Base-by-base conservation (phyloP, 75 land plant genomes). In the Pinus tabuliformis region DNA sequence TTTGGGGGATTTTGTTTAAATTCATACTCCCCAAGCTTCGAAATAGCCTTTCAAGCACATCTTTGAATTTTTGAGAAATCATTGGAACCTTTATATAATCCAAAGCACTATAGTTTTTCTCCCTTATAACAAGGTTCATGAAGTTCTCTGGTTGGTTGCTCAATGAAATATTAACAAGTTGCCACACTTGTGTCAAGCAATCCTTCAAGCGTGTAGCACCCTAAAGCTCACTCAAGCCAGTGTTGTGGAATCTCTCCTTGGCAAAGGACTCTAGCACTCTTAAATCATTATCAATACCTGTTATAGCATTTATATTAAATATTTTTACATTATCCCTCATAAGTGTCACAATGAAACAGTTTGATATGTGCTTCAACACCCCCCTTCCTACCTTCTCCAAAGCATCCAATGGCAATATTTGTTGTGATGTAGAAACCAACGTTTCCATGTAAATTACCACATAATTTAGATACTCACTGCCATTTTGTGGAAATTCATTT, bases 61-160 rank as follows among this genome's bases (percentile, higher is more conserved):
- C 99, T 76, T 75, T 95, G 58, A 92, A 88, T 75, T 97, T 97
- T 83, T 97, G 98, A 8, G 93, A 84, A 4, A 92, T 85, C 11
- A 78, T 73, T 18, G 90, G 85, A 4, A 97, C 93, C 75, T 92
- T 97, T 77, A 81, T 84, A 66, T 88, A 86, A 78, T 97, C 99
- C 77, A 97, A 76, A 61, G 88, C 87, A 77, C 79, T 85, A 75
- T 97, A 97, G 73, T 84, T 89, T 84, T 86, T 97, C 86, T 89
- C 98, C 42, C 99, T 84, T 49, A 97, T 97, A 14, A 97, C 99
- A 36, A 98, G 95, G 83, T 97, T 97, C 49, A 97, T 80, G 74
- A 87, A 97, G 62, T 80, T 86, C 82, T 97, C 99, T 14, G 99
- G 99, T 70, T 97, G 88, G 71, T 80, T 97, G 81, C 89, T 90